Base-by-base conservation (phyloP, 2,329 filamentous ascomycete species). In the Colletotrichum eremochloae region DNA sequence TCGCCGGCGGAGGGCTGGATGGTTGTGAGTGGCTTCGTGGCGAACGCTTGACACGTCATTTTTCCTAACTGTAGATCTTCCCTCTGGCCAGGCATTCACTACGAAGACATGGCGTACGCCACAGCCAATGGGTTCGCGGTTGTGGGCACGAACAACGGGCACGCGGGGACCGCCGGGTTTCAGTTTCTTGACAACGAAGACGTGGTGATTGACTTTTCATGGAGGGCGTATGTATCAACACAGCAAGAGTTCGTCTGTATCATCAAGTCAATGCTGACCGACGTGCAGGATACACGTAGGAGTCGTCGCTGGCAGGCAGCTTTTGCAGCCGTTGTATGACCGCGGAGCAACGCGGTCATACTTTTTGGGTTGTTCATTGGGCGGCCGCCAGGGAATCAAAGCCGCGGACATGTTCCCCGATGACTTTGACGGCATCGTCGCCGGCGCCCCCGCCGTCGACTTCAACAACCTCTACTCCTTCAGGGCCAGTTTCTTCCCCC, bases 381-480 rank as follows among this genome's bases (percentile, higher is more conserved):
- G 88, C 33, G 88, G 88, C 2, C 80, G 87, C 2, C 86, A 89
- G 78, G 87, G 87, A 20, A 78, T 88, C 20, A 85, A 86, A 62
- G 78, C 84, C 18, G 83, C 84, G 0, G 79, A 79, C 24, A 81
- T 82, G 15, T 80, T 82, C 2, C 78, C 83, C 2, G 79, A 82
- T 58, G 82, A 85, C 75, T 90, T 90, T 68, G 87, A 90, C 74
- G 89, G 89, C 29, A 82, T 88, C 12, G 76, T 90, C 1, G 85
- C 87, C 18, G 87, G 87, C 12, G 78, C 79, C 0, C 78, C 84
- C 40, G 86, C 86, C 0, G 90, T 29, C 81, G 56, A 71, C 56
- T 63, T 71, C 18, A 67, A 67, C 83, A 83, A 73, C 29, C 66
- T 68, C 1, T 82, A 79, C 52, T 80, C 82, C 2, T 75, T 82